These are phyloP conservation scores for Cercospora sojina DNA, from an alignment of 2,329 filamentous ascomycete genomes.

Conservation along the genomic window DNA sequence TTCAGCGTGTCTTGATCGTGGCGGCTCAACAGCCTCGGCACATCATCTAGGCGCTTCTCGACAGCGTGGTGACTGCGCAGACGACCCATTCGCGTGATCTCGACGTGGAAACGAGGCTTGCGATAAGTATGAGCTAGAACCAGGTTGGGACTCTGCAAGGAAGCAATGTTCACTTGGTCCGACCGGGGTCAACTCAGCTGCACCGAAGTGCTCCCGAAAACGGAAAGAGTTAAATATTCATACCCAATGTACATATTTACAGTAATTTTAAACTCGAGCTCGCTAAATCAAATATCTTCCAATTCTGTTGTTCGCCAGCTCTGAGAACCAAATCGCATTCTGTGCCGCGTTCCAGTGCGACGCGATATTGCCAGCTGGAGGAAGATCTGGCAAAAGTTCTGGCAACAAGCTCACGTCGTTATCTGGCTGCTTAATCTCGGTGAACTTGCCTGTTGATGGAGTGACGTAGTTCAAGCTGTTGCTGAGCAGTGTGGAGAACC, in stretches of 20 bases:
- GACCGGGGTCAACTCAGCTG: neutral
- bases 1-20: neutral
- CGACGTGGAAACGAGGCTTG: too few relatives aligned
- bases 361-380: conserved; percentile 24
- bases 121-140: too few relatives aligned
- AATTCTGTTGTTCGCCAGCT: conserved; percentile 24
- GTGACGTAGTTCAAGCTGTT: conserved; percentile 28
- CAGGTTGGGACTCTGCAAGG: too few relatives aligned
- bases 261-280: neutral
- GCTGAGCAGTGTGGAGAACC: conserved; percentile 23
- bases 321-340: conserved; percentile 26
- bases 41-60: neutral
- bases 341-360: conserved; percentile 24
- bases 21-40: too few relatives aligned
- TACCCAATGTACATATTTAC: neutral
- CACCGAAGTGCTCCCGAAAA: neutral
- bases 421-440: conserved; percentile 23
- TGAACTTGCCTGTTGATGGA: conserved; percentile 23
- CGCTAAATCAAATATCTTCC: conserved; percentile 21
- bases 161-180: neutral
- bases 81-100: too few relatives aligned
- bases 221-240: neutral
- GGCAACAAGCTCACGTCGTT: conserved; percentile 15
- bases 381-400: conserved; percentile 20
- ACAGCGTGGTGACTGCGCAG: too few relatives aligned